phyloP scores from a whole-genome alignment of 257 asterid species.

The Solanum appendiculatum region DNA sequence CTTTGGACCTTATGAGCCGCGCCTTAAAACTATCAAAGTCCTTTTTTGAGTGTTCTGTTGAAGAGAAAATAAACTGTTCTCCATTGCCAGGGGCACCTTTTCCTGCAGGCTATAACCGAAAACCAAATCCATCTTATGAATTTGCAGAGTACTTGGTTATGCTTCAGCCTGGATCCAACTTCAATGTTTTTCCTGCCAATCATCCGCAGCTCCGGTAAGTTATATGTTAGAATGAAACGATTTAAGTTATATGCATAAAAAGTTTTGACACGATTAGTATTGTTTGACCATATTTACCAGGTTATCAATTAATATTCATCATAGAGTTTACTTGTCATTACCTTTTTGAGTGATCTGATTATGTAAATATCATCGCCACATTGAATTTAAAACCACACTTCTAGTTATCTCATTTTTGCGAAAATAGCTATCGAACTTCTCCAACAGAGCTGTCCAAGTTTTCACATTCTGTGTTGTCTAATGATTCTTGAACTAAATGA shows the following conservation, averaged over 20 bases:
- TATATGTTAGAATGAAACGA: not conserved
- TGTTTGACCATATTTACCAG: not conserved
- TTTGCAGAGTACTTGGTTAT: constrained; percentile 42
- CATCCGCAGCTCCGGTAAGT: constrained; percentile 16
- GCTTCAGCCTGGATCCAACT: constrained; percentile 27
- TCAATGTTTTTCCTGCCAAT: constrained; percentile 14
- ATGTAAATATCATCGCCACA: not conserved
- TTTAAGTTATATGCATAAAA: not conserved
- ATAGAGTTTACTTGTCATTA: not conserved
- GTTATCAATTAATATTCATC: not conserved
- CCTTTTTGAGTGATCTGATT: not conserved
- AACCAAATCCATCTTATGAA: constrained; percentile 29
- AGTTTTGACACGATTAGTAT: fast-evolving
- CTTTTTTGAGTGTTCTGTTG: constrained; percentile 24
- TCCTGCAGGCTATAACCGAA: constrained; percentile 45
- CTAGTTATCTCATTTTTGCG: not conserved
- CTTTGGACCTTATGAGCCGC: constrained; percentile 26
- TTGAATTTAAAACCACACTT: not conserved
- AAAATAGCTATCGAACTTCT: no score
- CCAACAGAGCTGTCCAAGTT: no score
- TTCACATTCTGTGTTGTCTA: no score
- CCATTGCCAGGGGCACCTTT: constrained; percentile 22
- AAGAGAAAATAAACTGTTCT: constrained; percentile 26
- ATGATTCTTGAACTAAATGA: no score
- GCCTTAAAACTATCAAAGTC: constrained; percentile 24